These are phyloP conservation scores for Ophiostoma sp. DNA, from an alignment of 2,329 filamentous ascomycete genomes.

Conservation along the genomic window DNA sequence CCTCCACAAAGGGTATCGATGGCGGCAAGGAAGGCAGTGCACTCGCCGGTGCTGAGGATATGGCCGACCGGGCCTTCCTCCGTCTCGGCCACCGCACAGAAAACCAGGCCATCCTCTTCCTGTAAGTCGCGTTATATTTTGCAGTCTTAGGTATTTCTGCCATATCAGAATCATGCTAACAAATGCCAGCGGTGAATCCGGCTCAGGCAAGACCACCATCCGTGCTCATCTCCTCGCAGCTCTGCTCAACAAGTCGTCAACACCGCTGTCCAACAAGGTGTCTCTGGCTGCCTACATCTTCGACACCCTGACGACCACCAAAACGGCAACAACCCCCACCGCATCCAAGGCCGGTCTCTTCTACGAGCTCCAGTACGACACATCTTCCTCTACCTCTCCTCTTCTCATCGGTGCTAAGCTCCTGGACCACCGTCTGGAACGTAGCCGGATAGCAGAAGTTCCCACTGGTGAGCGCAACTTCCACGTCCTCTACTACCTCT, in stretches of 20 bases:
- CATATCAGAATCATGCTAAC: not conserved
- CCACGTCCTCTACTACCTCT: conserved; percentile 89
- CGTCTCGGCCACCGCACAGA: conserved; percentile 82
- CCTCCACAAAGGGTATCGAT: conserved; percentile 81
- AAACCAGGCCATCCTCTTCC: conserved; percentile 85
- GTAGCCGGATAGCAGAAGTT: conserved; percentile 83
- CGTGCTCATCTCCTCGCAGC: conserved; percentile 82
- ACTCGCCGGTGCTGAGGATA: conserved; percentile 85
- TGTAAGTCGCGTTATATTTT: conserved; percentile 35
- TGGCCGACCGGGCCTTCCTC: conserved; percentile 80
- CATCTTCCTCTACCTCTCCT: conserved; percentile 73
- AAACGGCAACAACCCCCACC: conserved; percentile 89
- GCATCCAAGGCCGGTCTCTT: conserved; percentile 94
- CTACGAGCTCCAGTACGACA: conserved; percentile 96
- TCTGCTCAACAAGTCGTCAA: conserved; percentile 82
- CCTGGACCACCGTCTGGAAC: conserved; percentile 85
- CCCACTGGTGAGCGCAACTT: conserved; percentile 96
- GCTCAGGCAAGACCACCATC: conserved; percentile 91
- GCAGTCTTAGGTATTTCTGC: too few species aligned
- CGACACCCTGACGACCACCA: conserved; percentile 92
- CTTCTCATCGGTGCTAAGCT: conserved; percentile 90
- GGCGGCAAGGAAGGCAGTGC: conserved; percentile 87
- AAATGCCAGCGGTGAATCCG: conserved; percentile 76
- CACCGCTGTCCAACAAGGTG: conserved; percentile 85
- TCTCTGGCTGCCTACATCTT: conserved; percentile 94